Base-by-base conservation (phyloP, 192 early-diverging fungal genomes). In the Coemansia nantahalensis region DNA sequence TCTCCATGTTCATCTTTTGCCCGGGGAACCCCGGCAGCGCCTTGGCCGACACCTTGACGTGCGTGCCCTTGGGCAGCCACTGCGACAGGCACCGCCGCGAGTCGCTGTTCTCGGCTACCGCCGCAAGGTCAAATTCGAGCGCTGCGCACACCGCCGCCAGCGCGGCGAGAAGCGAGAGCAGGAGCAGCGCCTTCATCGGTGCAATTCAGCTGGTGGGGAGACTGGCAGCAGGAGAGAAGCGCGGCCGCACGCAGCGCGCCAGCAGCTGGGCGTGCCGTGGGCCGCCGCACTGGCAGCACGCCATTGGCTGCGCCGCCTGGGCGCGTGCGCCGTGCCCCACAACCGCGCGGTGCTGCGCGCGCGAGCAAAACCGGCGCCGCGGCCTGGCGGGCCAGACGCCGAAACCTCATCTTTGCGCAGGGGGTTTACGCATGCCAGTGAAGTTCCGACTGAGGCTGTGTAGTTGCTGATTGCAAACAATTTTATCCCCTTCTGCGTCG, bases 71-170 rank as follows among this genome's bases (percentile, higher is more conserved):
- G 5, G 81, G 59, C 8, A 92, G 83, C 74, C 80, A 90, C 50
- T 90, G 87, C n/a, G 84, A 84, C 46, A 96, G 58, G 51, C 93
- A 96, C 45, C 78, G 74, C 33, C 80, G 77, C 8, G 32, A 48
- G 9, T 65, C 62, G 16, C 48, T 58, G 5, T 49, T 53, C 9
- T 80, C 68, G 4, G 71, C 51, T 12, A 78, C 44, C 16, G 84
- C 89, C 7, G 54, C 34, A 34, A 96, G 61, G 41, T 93, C 89
- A 61, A 96, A 96, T 65, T 92, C 90, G 51, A 93, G 64, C 31
- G 86, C 90, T 12, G 56, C 30, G 16, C 33, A 37, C n/a, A 50
- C 39, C 17, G 51, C 39, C 23, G 49, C 22, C 23, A 49, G 41
- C 34, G 51, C 45, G 21, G 52, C 45, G 49, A 59, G 22, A 9